Percentiles rank a stretch among this genome's conserved stretches.
Evolutionary conservation across 257 asterid species (phyloP).

Genomic region (Solanum etuberosum): DNA sequence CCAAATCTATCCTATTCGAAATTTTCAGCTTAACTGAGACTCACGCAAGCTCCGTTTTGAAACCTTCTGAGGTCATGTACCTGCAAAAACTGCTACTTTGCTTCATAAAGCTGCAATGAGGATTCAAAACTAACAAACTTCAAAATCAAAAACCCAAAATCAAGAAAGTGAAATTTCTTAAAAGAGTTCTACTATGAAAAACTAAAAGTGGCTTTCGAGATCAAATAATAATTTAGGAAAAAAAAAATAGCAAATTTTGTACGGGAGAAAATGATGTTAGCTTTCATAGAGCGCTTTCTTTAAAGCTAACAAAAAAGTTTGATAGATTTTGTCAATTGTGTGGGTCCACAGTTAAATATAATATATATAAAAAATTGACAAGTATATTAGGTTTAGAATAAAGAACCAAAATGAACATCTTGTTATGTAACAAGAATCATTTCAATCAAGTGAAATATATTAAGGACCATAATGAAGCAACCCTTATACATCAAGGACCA

Average conservation of each 20-base stretch:
- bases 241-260: too few relatives aligned
- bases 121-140: background rate
- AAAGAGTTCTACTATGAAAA: background rate
- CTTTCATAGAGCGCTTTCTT: too few relatives aligned
- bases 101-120: background rate
- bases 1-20: background rate
- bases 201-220: background rate
- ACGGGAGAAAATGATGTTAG: background rate
- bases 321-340: too few relatives aligned
- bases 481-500: background rate
- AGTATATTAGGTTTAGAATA: too few relatives aligned
- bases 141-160: background rate
- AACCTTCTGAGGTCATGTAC: background rate
- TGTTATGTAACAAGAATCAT: background rate
- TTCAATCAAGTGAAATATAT: background rate
- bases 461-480: too few relatives aligned
- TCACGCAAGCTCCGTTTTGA: background rate
- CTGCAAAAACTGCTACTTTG: background rate
- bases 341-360: background rate
- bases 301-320: background rate
- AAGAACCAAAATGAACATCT: too few relatives aligned
- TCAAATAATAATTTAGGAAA: too few relatives aligned
- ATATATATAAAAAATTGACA: too few relatives aligned
- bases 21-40: background rate
- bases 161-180: background rate